Evolutionary conservation across 805 yeast genomes (phyloP).

Genomic region (Myxozyma lipomycoides): DNA sequence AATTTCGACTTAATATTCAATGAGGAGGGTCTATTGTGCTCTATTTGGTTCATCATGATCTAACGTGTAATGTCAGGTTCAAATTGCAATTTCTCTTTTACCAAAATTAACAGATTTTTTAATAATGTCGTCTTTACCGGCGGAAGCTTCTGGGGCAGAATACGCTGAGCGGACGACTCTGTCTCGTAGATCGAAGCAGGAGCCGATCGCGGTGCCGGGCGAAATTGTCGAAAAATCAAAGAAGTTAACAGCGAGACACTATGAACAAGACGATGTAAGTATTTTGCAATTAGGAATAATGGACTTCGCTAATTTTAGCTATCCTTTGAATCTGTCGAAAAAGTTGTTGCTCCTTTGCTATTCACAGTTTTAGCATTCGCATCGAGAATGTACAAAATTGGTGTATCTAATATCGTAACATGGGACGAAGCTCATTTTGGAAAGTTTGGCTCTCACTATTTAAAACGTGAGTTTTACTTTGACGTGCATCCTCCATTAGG

Average conservation of each 20-base stretch:
- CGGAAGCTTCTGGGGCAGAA: neutral
- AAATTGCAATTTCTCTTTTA: too few relatives aligned
- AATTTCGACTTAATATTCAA: too few relatives aligned
- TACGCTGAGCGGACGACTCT: neutral
- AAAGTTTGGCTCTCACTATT: conserved; percentile 87
- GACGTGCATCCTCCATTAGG: conserved; percentile 98
- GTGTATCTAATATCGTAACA: conserved; percentile 64
- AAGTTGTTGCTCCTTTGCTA: conserved; percentile 35
- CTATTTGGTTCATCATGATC: too few relatives aligned
- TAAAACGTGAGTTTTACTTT: conserved; percentile 84
- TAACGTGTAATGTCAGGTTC: too few relatives aligned
- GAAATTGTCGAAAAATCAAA: neutral
- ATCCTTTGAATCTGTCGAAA: conserved; percentile 13
- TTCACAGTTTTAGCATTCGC: conserved; percentile 63
- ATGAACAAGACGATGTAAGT: neutral
- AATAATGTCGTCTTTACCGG: too few relatives aligned
- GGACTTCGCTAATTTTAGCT: neutral
- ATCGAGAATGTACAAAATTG: conserved; percentile 58
- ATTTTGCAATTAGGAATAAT: neutral
- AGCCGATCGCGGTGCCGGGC: neutral
- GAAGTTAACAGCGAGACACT: neutral
- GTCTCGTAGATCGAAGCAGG: neutral
- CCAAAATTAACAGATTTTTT: too few relatives aligned
- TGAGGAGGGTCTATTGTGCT: too few relatives aligned
- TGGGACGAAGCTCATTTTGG: conserved; percentile 99